Evolutionary conservation across 2,329 filamentous ascomycete species (phyloP).

Genomic region (Ceratocystis cubensis): DNA sequence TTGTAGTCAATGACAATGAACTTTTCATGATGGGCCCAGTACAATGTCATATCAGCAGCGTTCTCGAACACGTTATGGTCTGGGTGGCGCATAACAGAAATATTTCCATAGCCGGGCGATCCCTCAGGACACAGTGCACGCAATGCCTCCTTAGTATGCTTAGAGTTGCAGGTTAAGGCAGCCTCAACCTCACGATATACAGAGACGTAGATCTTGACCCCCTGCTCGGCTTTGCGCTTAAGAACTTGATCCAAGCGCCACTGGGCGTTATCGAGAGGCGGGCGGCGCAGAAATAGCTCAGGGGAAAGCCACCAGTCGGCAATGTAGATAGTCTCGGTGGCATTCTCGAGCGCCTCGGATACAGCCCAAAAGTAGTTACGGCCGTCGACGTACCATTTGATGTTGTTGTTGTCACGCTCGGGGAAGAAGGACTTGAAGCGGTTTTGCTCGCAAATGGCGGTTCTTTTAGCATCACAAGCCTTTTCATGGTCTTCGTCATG

Average conservation of each 20-base stretch:
- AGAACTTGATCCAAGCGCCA: conserved; percentile 77
- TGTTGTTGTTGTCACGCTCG: conserved; percentile 66
- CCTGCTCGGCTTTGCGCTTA: conserved; percentile 78
- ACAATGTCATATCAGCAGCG: conserved; percentile 88
- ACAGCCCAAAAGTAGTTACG: conserved; percentile 93
- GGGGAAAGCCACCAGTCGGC: conserved; percentile 95
- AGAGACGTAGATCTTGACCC: conserved; percentile 86
- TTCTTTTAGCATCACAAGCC: conserved; percentile 67
- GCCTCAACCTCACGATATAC: conserved; percentile 83
- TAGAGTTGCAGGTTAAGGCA: conserved; percentile 80
- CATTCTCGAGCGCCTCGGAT: conserved; percentile 75
- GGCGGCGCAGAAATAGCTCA: conserved; percentile 72
- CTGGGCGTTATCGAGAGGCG: conserved; percentile 69
- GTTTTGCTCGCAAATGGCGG: conserved; percentile 56
- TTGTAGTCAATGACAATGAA: conserved; percentile 90
- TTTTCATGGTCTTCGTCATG: conserved; percentile 91
- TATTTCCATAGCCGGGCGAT: conserved; percentile 72
- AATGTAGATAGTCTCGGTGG: conserved; percentile 90
- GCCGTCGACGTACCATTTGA: conserved; percentile 97
- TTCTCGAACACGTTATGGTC: conserved; percentile 95
- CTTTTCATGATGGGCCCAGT: conserved; percentile 97
- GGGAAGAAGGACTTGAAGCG: conserved; percentile 88
- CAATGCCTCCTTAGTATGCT: conserved; percentile 81
- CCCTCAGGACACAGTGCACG: conserved; percentile 70
- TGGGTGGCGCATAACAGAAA: conserved; percentile 76